Evolutionary conservation across 139 green algal genomes (phyloP).

Genomic region (Volvox reticuliferus): DNA sequence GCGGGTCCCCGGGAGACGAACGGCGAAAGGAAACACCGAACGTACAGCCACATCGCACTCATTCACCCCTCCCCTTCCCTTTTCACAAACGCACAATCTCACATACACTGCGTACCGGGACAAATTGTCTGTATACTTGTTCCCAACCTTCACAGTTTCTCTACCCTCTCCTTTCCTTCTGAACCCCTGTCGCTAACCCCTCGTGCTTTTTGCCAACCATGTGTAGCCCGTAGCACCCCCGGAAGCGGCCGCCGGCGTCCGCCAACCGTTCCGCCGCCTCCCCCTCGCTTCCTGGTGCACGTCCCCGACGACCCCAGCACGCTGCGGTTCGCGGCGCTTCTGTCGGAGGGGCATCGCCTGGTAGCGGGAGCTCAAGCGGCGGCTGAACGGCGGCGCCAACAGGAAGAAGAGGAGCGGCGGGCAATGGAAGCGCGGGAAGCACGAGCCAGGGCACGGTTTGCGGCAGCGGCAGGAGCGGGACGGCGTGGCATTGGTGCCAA

Average conservation of each 20-base stretch:
- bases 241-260: not conserved
- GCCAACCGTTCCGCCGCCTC: not conserved
- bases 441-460: not conserved
- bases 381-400: slow-evolving; percentile 9
- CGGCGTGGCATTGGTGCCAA: not conserved
- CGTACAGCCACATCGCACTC: no score
- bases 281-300: not conserved
- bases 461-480: slow-evolving; percentile 3
- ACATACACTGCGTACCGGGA: no score
- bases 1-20: no score
- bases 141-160: no score
- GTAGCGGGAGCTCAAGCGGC: slow-evolving; percentile 18
- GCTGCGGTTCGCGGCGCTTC: slow-evolving; percentile 21
- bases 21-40: no score
- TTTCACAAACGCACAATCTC: no score
- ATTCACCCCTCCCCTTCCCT: no score
- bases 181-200: no score
- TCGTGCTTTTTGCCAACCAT: no score
- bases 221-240: slow-evolving; percentile 10
- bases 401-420: slow-evolving; percentile 29
- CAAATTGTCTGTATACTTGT: no score
- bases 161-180: no score
- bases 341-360: slow-evolving; percentile 18
- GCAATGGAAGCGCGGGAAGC: slow-evolving; percentile 12
- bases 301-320: not conserved